Percentiles rank a stretch among this genome's conserved stretches.
Evolutionary conservation across 371 early-diverging fungal genomes (phyloP).

Genomic region (Mucor circinelloides): DNA sequence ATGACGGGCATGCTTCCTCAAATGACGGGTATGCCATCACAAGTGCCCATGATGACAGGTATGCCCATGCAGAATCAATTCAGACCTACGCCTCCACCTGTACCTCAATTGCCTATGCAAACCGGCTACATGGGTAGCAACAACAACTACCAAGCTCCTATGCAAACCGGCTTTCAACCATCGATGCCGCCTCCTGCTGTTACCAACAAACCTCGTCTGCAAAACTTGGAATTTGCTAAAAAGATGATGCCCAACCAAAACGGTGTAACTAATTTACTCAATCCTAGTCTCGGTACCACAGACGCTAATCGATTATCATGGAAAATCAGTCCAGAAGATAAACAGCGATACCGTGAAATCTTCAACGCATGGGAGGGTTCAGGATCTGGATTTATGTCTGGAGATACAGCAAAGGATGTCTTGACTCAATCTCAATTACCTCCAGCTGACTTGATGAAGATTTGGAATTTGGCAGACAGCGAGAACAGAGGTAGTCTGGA

Average conservation of each 20-base stretch:
- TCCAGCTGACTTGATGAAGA: slow-evolving; percentile 44
- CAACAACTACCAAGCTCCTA: slow-evolving; percentile 17
- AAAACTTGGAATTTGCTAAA: slow-evolving; percentile 48
- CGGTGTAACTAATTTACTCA: slow-evolving; percentile 33
- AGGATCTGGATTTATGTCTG: slow-evolving; percentile 78
- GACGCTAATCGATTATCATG: slow-evolving; percentile 50
- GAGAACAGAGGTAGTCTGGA: slow-evolving; percentile 53
- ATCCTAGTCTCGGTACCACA: slow-evolving; percentile 27
- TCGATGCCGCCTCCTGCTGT: slow-evolving; percentile 16
- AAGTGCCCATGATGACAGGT: slow-evolving; percentile 32
- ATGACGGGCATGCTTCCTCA: slow-evolving; percentile 20
- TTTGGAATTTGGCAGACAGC: slow-evolving; percentile 53
- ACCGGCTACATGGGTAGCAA: slow-evolving; percentile 7
- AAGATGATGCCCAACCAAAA: slow-evolving; percentile 58
- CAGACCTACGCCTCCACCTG: slow-evolving; percentile 19
- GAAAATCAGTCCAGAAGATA: slow-evolving; percentile 84
- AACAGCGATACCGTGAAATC: slow-evolving; percentile 77
- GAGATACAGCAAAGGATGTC: slow-evolving; percentile 81
- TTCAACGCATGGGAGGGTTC: slow-evolving; percentile 86
- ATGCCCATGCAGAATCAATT: slow-evolving; percentile 1
- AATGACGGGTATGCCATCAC: slow-evolving; percentile 15
- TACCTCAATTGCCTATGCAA: slow-evolving; percentile 22
- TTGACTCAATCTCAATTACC: slow-evolving; percentile 56
- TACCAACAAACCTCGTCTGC: slow-evolving; percentile 36
- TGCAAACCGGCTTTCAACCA: slow-evolving; percentile 31